Base-by-base conservation (phyloP, 2,329 filamentous ascomycete genomes). In the Didymella pomorum region DNA sequence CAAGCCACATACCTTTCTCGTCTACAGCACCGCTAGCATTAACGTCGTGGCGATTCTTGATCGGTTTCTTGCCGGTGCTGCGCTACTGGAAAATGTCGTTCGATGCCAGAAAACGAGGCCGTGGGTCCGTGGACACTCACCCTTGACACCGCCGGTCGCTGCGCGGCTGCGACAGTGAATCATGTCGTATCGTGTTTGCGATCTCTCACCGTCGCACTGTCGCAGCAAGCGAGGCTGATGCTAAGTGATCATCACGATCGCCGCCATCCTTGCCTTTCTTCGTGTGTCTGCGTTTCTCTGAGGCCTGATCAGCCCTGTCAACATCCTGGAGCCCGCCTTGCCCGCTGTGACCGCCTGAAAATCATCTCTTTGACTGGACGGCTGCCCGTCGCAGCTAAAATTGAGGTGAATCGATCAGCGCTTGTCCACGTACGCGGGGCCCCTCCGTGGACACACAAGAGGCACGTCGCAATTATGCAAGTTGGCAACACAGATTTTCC, bases 281-380 rank as follows among this genome's bases (percentile, higher is more conserved):
- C 46, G 55, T 58, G 58, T 53, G 65, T 66, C 64, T 67, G 67
- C 72, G 70, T 74, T 74, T 73, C 69, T 67, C n/a, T 62, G 60
- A 63, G 67, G 69, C 66, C 65, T 70, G 71, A 73, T 71, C 71
- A 69, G 70, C 70, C 72, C 68, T 74, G 72, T 66, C 67, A 70
- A 65, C 49, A 63, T 53, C 48, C 58, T 54, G 50, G 26, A 44
- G 51, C 45, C 51, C 45, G 45, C 33, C 37, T 41, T 52, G 50
- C 39, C 56, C 39, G 49, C 33, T 28, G 23, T 48, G 49, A 39
- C 29, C 49, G 50, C 26, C 33, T 51, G 45, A 37, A 58, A 48
- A 56, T 55, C 64, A 31, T 49, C 52, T 28, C 57, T 61, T 43
- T 71, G 70, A 72, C 52, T 75, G 72, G 71, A 33, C 53, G 18